These are phyloP conservation scores for Acanthamoeba sp. DNA, from an alignment of 208 protist genomes.

Conservation along the genomic window DNA sequence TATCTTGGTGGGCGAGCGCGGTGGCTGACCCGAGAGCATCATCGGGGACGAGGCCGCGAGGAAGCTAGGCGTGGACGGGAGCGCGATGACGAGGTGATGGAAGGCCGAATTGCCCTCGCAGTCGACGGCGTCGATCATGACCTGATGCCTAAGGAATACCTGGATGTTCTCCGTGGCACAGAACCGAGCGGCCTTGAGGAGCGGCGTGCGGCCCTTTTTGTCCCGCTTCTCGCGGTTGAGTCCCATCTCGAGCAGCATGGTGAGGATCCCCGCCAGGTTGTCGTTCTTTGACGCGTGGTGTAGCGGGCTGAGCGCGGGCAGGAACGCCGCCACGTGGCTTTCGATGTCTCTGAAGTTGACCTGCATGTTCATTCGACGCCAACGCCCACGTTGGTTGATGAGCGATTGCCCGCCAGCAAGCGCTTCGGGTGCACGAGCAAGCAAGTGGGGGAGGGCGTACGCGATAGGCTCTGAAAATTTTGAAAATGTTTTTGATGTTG, in stretches of 20 bases:
- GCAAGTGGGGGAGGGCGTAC: not conserved
- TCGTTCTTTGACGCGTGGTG: slow-evolving; percentile 26
- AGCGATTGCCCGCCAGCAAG: no score
- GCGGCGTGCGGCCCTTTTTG: slow-evolving; percentile 48
- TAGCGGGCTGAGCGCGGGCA: not conserved
- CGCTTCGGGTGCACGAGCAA: no score
- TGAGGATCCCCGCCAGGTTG: not conserved
- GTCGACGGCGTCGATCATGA: not conserved
- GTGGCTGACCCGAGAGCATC: not conserved
- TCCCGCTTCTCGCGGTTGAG: slow-evolving; percentile 45
- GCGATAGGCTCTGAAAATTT: slow-evolving; percentile 19
- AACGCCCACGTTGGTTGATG: no score
- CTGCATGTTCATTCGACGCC: not conserved
- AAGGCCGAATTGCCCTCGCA: slow-evolving; percentile 42
- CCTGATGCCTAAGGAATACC: not conserved
- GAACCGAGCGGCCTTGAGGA: slow-evolving; percentile 16
- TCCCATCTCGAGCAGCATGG: not conserved
- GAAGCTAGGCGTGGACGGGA: not conserved
- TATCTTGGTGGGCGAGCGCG: slow-evolving; percentile 16
- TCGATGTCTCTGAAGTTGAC: slow-evolving; percentile 33
- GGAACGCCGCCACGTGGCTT: slow-evolving; percentile 2
- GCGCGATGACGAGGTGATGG: slow-evolving; percentile 5
- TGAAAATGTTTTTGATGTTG: slow-evolving; percentile 35
- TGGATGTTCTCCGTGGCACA: slow-evolving; percentile 38
- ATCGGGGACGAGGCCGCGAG: not conserved